A percentile compares a stretch with the other conserved stretches of the same genome.
Evolutionary conservation across 2,329 filamentous ascomycete genomes (phyloP).

Genomic region (Scolecobasidium constrictum): DNA sequence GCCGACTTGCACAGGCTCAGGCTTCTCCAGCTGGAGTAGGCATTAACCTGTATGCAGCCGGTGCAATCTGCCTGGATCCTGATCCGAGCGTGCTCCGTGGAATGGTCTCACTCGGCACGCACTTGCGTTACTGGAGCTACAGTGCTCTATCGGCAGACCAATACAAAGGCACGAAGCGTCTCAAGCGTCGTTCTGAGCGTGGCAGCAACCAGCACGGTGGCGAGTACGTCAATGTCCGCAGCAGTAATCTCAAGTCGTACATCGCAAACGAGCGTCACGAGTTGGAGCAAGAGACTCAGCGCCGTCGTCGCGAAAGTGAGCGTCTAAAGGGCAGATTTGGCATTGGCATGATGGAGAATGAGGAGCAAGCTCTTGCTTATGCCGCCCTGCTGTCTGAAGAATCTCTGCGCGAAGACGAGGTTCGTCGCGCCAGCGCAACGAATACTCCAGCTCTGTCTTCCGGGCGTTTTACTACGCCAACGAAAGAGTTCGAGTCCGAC

Average conservation of each 20-base stretch:
- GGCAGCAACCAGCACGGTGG: constrained; percentile 46
- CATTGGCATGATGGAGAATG: constrained; percentile 55
- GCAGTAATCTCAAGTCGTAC: constrained; percentile 42
- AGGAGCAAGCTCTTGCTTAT: constrained; percentile 54
- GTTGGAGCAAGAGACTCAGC: constrained; percentile 60
- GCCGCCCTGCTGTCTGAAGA: constrained; percentile 53
- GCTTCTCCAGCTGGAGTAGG: constrained; percentile 57
- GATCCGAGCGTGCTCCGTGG: constrained; percentile 79
- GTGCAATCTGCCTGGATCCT: constrained; percentile 77
- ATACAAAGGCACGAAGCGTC: constrained; percentile 67
- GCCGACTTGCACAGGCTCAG: constrained; percentile 57
- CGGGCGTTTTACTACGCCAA: background rate
- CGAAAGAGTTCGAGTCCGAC: constrained; percentile 1
- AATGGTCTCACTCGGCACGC: constrained; percentile 75
- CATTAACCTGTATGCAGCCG: constrained; percentile 69
- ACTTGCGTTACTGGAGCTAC: constrained; percentile 88
- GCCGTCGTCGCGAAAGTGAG: constrained; percentile 54
- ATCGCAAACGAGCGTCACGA: constrained; percentile 81
- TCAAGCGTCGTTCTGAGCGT: constrained; percentile 57
- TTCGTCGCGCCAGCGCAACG: constrained; percentile 34
- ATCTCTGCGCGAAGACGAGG: constrained; percentile 36
- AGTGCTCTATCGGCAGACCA: constrained; percentile 63
- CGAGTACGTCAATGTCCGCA: constrained; percentile 42
- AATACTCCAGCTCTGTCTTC: constrained; percentile 5
- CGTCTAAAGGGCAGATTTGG: constrained; percentile 74